A percentile compares a stretch with the other conserved stretches of the same genome.
phyloP scores from a whole-genome alignment of 2,329 filamentous ascomycete genomes.

The Aspergillus nomiae region DNA sequence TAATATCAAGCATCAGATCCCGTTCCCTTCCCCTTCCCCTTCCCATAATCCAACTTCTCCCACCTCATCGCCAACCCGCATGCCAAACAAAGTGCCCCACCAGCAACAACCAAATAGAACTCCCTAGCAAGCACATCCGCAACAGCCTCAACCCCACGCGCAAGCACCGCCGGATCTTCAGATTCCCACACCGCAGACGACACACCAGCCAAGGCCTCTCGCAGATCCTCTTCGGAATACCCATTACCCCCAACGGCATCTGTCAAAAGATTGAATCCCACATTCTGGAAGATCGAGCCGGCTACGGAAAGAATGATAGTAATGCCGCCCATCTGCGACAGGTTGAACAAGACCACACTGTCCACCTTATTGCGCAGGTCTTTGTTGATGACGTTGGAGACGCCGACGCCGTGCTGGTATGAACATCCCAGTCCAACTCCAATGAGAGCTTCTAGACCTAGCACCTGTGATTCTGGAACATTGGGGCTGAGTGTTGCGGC shows the following conservation, averaged over 20 bases:
- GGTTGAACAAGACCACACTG: slow-evolving; percentile 9
- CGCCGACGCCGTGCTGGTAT: slow-evolving; percentile 17
- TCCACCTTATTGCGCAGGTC: slow-evolving; percentile 10
- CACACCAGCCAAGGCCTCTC: slow-evolving; percentile 13
- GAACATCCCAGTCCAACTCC: slow-evolving; percentile 14
- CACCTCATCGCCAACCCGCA: slow-evolving; percentile 12
- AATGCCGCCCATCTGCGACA: slow-evolving; percentile 15
- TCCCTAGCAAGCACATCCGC: slow-evolving; percentile 12
- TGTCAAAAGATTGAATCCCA: slow-evolving; percentile 4
- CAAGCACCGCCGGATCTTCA: not conserved
- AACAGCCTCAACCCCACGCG: slow-evolving; percentile 5
- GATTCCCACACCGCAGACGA: slow-evolving; percentile 11
- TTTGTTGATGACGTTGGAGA: slow-evolving; percentile 14
- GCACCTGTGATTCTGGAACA: slow-evolving; percentile 3
- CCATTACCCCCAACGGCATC: slow-evolving; percentile 7
- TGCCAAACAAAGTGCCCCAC: slow-evolving; percentile 10
- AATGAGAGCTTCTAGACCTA: slow-evolving; percentile 15
- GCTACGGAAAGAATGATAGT: slow-evolving; percentile 7
- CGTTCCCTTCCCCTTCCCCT: not conserved
- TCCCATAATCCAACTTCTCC: slow-evolving; percentile 11
- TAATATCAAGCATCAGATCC: not conserved
- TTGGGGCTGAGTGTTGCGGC: slow-evolving; percentile 1
- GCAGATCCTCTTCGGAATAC: slow-evolving; percentile 8
- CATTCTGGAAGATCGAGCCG: slow-evolving; percentile 15
- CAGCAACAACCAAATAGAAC: slow-evolving; percentile 14